Conservation (phyloP, 768 basidiomycete species). For the Mycena latifolia region DNA sequence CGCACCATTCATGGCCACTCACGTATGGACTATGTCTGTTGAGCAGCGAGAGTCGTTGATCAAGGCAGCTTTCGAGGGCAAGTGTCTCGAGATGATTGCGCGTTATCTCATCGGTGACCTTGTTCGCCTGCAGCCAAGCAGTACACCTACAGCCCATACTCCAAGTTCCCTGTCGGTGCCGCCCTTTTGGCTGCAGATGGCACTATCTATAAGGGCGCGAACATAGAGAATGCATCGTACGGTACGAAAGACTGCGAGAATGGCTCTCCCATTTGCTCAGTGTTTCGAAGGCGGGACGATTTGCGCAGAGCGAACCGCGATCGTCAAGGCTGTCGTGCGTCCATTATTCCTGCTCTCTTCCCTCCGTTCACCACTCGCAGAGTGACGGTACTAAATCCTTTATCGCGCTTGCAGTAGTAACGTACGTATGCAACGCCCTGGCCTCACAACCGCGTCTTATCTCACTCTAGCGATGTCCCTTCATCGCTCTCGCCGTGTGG, state of each 20-base stretch:
- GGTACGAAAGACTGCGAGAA: constrained; percentile 62
- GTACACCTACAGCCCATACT: constrained; percentile 85
- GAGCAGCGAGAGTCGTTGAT: constrained; percentile 34
- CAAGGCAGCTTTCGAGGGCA: constrained; percentile 34
- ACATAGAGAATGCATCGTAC: constrained; percentile 95
- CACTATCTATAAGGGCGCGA: constrained; percentile 80
- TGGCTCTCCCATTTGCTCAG: constrained; percentile 8
- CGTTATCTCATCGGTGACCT: no score
- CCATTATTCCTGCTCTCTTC: not conserved
- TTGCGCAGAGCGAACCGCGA: constrained; percentile 94
- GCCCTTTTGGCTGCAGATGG: constrained; percentile 82
- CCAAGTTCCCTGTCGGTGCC: constrained; percentile 94
- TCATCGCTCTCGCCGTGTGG: constrained; percentile 88
- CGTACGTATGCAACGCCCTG: constrained; percentile 58
- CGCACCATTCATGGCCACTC: constrained; percentile 6
- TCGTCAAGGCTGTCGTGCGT: constrained; percentile 94
- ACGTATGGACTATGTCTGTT: constrained; percentile 27
- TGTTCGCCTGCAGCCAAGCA: constrained; percentile 69
- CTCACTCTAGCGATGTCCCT: constrained; percentile 70
- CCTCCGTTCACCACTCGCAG: constrained; percentile 51
- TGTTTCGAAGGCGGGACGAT: constrained; percentile 79
- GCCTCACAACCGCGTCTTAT: not conserved
- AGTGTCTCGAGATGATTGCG: not conserved
- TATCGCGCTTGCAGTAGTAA: constrained; percentile 82
- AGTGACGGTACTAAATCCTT: constrained; percentile 84